Evolutionary conservation across 2,329 filamentous ascomycete species (phyloP).

Genomic region (Epichloe gansuensis): DNA sequence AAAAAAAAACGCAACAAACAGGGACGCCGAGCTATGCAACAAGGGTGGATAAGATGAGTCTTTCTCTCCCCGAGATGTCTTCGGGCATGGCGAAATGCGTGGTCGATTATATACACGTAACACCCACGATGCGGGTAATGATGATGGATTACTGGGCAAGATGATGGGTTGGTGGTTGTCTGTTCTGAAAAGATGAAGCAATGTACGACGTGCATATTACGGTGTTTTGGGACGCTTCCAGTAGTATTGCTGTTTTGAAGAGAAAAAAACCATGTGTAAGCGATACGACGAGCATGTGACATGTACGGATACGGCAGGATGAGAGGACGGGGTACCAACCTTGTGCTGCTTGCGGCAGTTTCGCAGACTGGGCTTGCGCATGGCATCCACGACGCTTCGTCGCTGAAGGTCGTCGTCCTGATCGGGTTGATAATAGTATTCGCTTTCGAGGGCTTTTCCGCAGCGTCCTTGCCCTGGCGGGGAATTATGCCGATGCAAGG

Average conservation of each 20-base stretch:
- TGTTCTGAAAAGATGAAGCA: neutral
- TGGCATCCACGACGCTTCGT: conserved; percentile 70
- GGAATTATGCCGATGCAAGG: conserved; percentile 78
- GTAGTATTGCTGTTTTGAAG: conserved; percentile 50
- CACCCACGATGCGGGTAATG: neutral
- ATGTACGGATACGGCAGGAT: neutral
- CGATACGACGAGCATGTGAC: neutral
- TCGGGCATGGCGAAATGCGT: neutral
- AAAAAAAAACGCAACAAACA: neutral
- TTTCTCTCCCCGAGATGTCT: neutral
- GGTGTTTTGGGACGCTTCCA: conserved; percentile 54
- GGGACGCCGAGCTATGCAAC: conserved; percentile 4
- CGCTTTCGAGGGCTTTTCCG: conserved; percentile 83
- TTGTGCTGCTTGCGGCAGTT: conserved; percentile 94
- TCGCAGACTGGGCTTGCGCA: conserved; percentile 80
- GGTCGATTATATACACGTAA: conserved; percentile 1
- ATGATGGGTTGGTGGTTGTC: neutral
- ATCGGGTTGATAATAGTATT: conserved; percentile 94
- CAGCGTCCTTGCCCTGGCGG: conserved; percentile 89
- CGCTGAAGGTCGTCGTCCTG: conserved; percentile 68
- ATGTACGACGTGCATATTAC: conserved; percentile 17
- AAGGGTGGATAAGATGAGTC: neutral
- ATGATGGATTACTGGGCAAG: neutral
- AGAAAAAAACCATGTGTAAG: neutral
- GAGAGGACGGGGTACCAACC: conserved; percentile 41